phyloP scores from a whole-genome alignment of 179 eudicot genomes.

The Gypsophila paniculata region DNA sequence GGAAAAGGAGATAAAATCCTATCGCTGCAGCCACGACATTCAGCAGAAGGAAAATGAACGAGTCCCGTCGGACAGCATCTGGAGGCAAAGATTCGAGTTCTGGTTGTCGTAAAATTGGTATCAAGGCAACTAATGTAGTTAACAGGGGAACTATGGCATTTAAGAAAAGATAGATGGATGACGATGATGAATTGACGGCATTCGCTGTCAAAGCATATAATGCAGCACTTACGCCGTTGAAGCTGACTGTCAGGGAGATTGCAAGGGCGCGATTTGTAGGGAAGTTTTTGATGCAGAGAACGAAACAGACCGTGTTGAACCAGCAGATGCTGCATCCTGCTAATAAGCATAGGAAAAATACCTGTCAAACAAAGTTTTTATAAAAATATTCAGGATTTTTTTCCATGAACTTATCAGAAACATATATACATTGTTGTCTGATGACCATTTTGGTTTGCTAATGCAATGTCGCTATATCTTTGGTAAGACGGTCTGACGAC shows the following conservation, averaged over 20 bases:
- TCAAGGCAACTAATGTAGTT: constrained; percentile 46
- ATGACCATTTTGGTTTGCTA: too few species aligned
- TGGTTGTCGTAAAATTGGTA: constrained; percentile 69
- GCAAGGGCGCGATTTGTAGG: constrained; percentile 64
- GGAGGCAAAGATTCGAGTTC: constrained; percentile 35
- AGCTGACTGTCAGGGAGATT: constrained; percentile 70
- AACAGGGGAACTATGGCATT: constrained; percentile 65
- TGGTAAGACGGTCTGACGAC: too few species aligned
- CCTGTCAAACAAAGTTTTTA: constrained; percentile 43
- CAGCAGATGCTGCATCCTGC: constrained; percentile 91
- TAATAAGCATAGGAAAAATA: constrained; percentile 64
- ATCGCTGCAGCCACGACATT: constrained; percentile 58
- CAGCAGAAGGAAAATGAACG: constrained; percentile 46
- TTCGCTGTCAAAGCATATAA: constrained; percentile 65
- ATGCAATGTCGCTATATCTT: too few species aligned
- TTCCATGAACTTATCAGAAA: too few species aligned
- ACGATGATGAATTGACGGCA: constrained; percentile 50
- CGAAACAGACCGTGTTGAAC: constrained; percentile 92
- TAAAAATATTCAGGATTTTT: too few species aligned
- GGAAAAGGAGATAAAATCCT: constrained; percentile 71
- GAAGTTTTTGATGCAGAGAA: constrained; percentile 75
- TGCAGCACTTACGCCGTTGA: constrained; percentile 88
- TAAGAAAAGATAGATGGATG: constrained; percentile 56
- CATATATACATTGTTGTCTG: too few species aligned
- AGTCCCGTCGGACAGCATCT: constrained; percentile 37